Evolutionary conservation across 805 yeast genomes (phyloP).

Genomic region (Candida tibetensis): DNA sequence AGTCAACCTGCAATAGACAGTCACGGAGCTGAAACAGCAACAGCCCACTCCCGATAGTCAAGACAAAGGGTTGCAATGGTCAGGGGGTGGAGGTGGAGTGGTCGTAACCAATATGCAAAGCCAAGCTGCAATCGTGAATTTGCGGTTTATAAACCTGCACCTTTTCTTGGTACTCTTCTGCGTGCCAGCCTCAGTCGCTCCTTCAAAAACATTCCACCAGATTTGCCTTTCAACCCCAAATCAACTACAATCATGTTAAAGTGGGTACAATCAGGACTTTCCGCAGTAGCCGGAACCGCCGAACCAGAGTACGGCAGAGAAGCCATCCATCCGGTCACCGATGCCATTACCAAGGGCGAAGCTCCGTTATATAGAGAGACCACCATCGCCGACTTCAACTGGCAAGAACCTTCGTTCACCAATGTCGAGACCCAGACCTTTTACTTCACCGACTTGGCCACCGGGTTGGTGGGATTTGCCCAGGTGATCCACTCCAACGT

Average conservation of each 20-base stretch:
- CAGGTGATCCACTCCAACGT: slow-evolving; percentile 93
- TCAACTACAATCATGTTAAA: slow-evolving; percentile 70
- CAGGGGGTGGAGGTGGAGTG: no score
- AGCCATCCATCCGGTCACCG: slow-evolving; percentile 82
- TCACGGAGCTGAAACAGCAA: no score
- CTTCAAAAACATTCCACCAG: no score
- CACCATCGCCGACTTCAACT: slow-evolving; percentile 64
- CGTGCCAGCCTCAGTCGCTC: no score
- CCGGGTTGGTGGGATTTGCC: slow-evolving; percentile 78
- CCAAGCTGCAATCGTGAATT: no score
- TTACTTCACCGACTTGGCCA: slow-evolving; percentile 65
- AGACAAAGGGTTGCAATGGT: no score
- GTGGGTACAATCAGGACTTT: slow-evolving; percentile 82
- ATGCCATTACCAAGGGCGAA: slow-evolving; percentile 40
- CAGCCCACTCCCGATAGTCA: no score
- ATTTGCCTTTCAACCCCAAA: neutral
- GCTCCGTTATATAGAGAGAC: slow-evolving; percentile 53
- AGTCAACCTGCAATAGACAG: no score
- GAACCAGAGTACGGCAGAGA: slow-evolving; percentile 96
- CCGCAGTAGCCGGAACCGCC: slow-evolving; percentile 96
- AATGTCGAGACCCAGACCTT: slow-evolving; percentile 96
- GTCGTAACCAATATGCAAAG: no score
- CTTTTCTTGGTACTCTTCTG: no score
- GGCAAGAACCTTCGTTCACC: slow-evolving; percentile 73
- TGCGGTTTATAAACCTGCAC: no score